A percentile compares a stretch with the other conserved stretches of the same genome.
These are phyloP conservation scores for Marchantia polymorpha DNA, from an alignment of 225 moss, liverwort and hornwort species.

Conservation along the genomic window DNA sequence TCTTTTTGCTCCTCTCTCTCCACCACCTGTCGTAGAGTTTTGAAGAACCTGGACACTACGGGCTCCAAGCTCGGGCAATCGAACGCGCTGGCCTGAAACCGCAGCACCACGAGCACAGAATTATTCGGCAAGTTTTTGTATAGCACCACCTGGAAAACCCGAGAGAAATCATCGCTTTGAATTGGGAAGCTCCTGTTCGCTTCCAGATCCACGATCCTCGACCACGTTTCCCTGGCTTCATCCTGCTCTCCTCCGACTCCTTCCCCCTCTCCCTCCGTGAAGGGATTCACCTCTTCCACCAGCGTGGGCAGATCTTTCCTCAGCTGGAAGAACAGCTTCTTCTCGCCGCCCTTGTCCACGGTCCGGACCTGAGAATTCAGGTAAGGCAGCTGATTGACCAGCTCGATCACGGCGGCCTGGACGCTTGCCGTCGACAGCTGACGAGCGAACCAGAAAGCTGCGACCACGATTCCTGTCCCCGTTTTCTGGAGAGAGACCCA, in stretches of 20 bases:
- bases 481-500: slow-evolving; percentile 31
- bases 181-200: slow-evolving; percentile 25
- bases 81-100: slow-evolving; percentile 19
- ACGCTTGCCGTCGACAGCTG: slow-evolving; percentile 26
- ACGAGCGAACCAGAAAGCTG: slow-evolving; percentile 27
- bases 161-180: background rate
- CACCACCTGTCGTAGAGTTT: slow-evolving; percentile 17
- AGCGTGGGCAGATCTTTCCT: background rate
- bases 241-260: background rate
- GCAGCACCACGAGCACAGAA: slow-evolving; percentile 32
- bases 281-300: slow-evolving; percentile 14
- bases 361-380: slow-evolving; percentile 24
- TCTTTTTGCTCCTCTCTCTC: slow-evolving; percentile 14
- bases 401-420: slow-evolving; percentile 32
- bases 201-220: slow-evolving; percentile 38
- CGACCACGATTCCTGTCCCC: slow-evolving; percentile 40
- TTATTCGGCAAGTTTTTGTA: slow-evolving; percentile 21
- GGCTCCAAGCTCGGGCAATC: slow-evolving; percentile 22
- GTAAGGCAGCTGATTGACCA: slow-evolving; percentile 27
- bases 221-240: slow-evolving; percentile 30
- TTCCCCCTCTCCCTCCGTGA: background rate
- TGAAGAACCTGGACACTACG: slow-evolving; percentile 24
- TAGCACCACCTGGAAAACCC: slow-evolving; percentile 30
- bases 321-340: slow-evolving; percentile 8
- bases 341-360: background rate